phyloP scores from a whole-genome alignment of 2,329 filamentous ascomycete genomes.

The Cryphonectria radicalis region DNA sequence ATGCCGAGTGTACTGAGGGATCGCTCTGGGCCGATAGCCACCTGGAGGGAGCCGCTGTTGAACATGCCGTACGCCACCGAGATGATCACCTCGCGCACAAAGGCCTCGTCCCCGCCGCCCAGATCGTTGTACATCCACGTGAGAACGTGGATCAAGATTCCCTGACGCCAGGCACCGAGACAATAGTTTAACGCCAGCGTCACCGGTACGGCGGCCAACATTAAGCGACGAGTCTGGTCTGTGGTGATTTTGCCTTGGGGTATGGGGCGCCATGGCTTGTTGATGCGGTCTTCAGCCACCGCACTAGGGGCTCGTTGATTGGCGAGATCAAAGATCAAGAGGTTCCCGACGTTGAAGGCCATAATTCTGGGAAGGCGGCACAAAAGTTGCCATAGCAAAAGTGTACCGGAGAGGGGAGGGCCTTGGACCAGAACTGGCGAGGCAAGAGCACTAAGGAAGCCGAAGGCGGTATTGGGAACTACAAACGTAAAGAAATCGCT shows the following conservation, averaged over 20 bases:
- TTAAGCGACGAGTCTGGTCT: slow-evolving; percentile 29
- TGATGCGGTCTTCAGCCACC: slow-evolving; percentile 27
- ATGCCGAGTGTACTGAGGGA: slow-evolving; percentile 29
- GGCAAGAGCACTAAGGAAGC: slow-evolving; percentile 38
- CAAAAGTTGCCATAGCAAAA: not conserved
- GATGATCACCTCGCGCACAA: slow-evolving; percentile 33
- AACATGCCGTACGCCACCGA: slow-evolving; percentile 34
- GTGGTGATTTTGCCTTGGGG: slow-evolving; percentile 37
- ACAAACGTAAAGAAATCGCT: slow-evolving; percentile 37
- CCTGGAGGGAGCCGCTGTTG: slow-evolving; percentile 33
- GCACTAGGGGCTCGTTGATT: slow-evolving; percentile 25
- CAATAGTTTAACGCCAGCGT: slow-evolving; percentile 34
- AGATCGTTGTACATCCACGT: slow-evolving; percentile 38
- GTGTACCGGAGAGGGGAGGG: not conserved
- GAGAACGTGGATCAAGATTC: slow-evolving; percentile 31
- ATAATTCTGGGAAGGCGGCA: slow-evolving; percentile 32
- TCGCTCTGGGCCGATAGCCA: slow-evolving; percentile 31
- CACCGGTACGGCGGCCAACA: slow-evolving; percentile 31
- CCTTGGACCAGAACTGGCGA: not conserved
- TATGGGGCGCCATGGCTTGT: slow-evolving; percentile 29
- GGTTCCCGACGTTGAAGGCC: slow-evolving; percentile 29
- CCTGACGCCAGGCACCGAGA: slow-evolving; percentile 33
- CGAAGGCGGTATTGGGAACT: slow-evolving; percentile 37
- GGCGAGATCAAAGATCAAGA: slow-evolving; percentile 18
- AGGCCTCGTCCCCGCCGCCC: slow-evolving; percentile 33